Evolutionary conservation across 495 filamentous ascomycete genomes (phyloP).

Genomic region (Daldinia vernicosa): DNA sequence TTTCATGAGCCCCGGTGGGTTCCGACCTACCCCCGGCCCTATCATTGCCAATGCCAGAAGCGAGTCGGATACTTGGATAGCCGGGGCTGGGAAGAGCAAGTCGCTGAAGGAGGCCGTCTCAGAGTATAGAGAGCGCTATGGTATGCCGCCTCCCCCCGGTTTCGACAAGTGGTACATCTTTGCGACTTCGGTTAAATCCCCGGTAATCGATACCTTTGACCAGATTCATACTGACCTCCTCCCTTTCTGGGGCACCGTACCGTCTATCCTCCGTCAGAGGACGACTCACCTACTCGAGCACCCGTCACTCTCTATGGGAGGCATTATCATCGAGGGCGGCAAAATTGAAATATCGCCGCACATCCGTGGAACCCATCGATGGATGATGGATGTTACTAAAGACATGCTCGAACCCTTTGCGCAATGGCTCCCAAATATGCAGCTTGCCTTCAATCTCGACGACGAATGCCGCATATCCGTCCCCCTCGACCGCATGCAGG

Average conservation of each 20-base stretch:
- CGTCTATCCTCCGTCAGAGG: constrained; percentile 63
- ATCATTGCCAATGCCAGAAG: constrained; percentile 60
- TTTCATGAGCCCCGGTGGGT: constrained; percentile 27
- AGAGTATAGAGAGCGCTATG: constrained; percentile 65
- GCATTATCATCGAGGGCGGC: constrained; percentile 59
- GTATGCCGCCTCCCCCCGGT: constrained; percentile 65
- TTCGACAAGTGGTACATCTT: constrained; percentile 81
- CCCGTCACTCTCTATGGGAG: constrained; percentile 43
- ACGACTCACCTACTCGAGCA: constrained; percentile 44
- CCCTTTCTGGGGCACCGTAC: constrained; percentile 76
- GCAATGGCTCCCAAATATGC: constrained; percentile 79
- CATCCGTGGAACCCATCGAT: constrained; percentile 42
- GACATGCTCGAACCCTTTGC: constrained; percentile 74
- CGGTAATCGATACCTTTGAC: constrained; percentile 78
- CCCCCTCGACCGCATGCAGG: constrained; percentile 63
- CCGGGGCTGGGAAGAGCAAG: constrained; percentile 55
- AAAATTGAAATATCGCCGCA: constrained; percentile 50
- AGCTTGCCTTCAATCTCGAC: constrained; percentile 80
- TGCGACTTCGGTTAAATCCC: constrained; percentile 67
- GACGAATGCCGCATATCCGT: constrained; percentile 79
- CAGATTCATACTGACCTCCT: constrained; percentile 73
- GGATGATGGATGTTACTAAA: constrained; percentile 68
- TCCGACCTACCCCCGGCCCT: constrained; percentile 24
- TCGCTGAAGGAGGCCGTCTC: constrained; percentile 61
- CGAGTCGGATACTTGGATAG: constrained; percentile 54